phyloP scores from a whole-genome alignment of 2,329 filamentous ascomycete genomes.

The Xylariaceae sp. region DNA sequence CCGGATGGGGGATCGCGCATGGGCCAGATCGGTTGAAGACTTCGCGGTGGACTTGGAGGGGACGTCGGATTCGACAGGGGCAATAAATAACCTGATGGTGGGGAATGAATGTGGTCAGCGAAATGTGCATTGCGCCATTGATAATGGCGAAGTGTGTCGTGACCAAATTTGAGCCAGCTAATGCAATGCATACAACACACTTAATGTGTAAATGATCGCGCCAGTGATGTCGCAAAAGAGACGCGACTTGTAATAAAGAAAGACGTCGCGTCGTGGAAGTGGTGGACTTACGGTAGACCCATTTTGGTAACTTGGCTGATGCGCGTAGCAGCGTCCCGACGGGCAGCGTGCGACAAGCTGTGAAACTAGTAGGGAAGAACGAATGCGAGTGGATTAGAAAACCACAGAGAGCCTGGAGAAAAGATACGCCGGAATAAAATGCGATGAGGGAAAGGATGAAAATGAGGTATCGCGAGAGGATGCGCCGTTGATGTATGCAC shows the following conservation, averaged over 20 bases:
- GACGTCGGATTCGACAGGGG: slow-evolving; percentile 41
- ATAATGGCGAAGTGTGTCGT: neutral
- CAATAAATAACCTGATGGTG: slow-evolving; percentile 38
- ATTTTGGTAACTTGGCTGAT: slow-evolving; percentile 26
- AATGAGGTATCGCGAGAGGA: neutral
- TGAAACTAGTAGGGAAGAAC: no score
- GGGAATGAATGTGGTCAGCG: no score
- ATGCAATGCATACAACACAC: no score
- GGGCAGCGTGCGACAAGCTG: no score
- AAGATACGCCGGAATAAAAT: neutral
- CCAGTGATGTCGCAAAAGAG: neutral
- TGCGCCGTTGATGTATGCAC: neutral
- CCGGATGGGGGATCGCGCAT: slow-evolving; percentile 37
- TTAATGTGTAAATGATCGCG: no score
- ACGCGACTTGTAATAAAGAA: slow-evolving; percentile 3
- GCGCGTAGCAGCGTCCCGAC: no score
- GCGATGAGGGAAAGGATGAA: neutral
- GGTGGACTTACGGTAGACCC: slow-evolving; percentile 44
- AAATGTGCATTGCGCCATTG: no score
- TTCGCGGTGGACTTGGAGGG: slow-evolving; percentile 31
- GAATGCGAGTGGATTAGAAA: no score
- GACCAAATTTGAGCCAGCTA: neutral
- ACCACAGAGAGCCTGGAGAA: neutral
- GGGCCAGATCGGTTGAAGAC: slow-evolving; percentile 16
- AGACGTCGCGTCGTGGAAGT: slow-evolving; percentile 11